Conservation (phyloP, 2,329 filamentous ascomycete species). For the Chaetomiaceae sp. region DNA sequence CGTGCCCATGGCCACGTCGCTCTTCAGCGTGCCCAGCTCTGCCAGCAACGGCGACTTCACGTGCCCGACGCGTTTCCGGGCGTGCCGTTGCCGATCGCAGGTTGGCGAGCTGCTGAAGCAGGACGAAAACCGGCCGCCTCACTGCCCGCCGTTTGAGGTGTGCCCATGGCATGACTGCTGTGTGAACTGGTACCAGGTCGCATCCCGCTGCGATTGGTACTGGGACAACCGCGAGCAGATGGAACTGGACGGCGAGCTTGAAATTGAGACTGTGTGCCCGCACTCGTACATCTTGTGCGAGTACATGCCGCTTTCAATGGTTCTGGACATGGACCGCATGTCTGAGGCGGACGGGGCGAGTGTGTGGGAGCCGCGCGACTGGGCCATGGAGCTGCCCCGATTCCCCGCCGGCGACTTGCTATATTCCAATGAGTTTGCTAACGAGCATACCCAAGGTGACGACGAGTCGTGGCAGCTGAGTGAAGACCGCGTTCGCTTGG, state of each 20-base stretch:
- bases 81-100: background rate
- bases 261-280: background rate
- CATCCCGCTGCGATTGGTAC: background rate
- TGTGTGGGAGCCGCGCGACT: background rate
- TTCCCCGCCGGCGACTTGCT: background rate
- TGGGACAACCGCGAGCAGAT: background rate
- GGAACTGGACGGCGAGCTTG: background rate
- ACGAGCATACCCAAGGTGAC: background rate
- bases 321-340: background rate
- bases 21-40: background rate
- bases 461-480: background rate
- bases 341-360: no score
- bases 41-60: background rate
- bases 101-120: background rate
- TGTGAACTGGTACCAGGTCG: background rate
- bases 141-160: background rate
- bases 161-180: slow-evolving; percentile 8
- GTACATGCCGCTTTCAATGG: background rate
- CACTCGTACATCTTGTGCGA: background rate
- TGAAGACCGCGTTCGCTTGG: background rate
- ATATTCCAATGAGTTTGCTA: background rate
- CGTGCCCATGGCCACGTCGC: background rate
- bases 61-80: background rate
- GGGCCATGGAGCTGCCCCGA: background rate
- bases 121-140: background rate